Evolutionary conservation across 352 stramenopile species (phyloP).

Genomic region (Pythium rhizo-oryzae): DNA sequence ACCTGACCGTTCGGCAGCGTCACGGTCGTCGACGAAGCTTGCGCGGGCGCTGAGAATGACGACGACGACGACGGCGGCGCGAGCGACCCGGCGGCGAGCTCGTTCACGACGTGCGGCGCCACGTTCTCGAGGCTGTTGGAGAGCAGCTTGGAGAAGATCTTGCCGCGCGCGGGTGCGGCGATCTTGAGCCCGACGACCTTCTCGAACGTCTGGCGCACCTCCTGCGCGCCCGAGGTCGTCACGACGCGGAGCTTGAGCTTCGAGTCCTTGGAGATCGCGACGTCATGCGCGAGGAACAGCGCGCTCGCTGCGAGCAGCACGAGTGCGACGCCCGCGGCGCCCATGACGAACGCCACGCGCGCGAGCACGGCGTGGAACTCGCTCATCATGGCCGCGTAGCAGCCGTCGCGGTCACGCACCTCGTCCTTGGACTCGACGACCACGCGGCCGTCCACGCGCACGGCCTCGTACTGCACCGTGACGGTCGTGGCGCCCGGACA

Average conservation of each 20-base stretch:
- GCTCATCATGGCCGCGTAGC: constrained; percentile 52
- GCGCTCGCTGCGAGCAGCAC: constrained; percentile 43
- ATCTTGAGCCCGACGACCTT: constrained; percentile 78
- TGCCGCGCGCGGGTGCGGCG: constrained; percentile 57
- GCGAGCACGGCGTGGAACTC: constrained; percentile 52
- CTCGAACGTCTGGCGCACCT: constrained; percentile 61
- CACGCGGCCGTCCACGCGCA: constrained; percentile 58
- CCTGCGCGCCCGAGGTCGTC: constrained; percentile 16
- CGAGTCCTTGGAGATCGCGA: constrained; percentile 62
- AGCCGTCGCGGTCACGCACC: constrained; percentile 51
- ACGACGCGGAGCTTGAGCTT: constrained; percentile 71
- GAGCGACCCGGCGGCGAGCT: constrained; percentile 38
- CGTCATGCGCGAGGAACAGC: constrained; percentile 62
- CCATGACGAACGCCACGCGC: constrained; percentile 42
- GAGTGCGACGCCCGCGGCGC: constrained; percentile 38
- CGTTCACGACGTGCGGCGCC: constrained; percentile 44
- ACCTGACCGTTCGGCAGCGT: constrained; percentile 19
- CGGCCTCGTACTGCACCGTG: constrained; percentile 60
- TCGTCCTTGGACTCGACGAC: constrained; percentile 51
- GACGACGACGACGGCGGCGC: neutral
- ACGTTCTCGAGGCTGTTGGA: constrained; percentile 61
- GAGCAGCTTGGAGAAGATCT: constrained; percentile 65
- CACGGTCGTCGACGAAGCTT: neutral
- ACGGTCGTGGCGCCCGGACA: constrained; percentile 51
- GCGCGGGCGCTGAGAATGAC: too few relatives aligned